Percentiles rank a stretch among this genome's conserved stretches.
Evolutionary conservation across 2,329 filamentous ascomycete genomes (phyloP).

Genomic region (Cercospora canescens): DNA sequence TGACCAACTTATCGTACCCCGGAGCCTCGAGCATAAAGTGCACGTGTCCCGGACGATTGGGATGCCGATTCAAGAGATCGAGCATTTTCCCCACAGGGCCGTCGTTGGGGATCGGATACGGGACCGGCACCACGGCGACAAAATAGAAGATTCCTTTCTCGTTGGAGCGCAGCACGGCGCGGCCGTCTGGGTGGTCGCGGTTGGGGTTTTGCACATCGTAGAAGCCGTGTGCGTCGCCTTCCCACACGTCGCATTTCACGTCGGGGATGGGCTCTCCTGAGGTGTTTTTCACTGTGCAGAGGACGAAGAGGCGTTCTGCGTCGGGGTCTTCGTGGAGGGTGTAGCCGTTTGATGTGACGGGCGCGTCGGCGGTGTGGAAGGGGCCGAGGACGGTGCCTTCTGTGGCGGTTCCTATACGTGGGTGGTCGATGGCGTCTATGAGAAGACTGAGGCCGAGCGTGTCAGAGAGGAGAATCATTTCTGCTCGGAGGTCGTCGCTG

Average conservation of each 20-base stretch:
- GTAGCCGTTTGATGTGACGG: constrained; percentile 55
- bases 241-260: constrained; percentile 79
- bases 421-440: constrained; percentile 79
- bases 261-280: constrained; percentile 60
- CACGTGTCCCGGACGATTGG: constrained; percentile 75
- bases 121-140: constrained; percentile 77
- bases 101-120: constrained; percentile 81
- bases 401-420: constrained; percentile 67
- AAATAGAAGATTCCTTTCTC: constrained; percentile 78
- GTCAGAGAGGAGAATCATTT: constrained; percentile 78
- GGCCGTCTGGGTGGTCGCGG: constrained; percentile 64
- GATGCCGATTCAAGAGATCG: constrained; percentile 61
- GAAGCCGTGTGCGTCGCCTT: constrained; percentile 73
- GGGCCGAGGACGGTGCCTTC: constrained; percentile 79
- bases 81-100: constrained; percentile 60
- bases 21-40: constrained; percentile 85
- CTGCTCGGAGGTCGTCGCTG: constrained; percentile 33
- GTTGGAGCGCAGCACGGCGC: constrained; percentile 69
- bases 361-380: constrained; percentile 78
- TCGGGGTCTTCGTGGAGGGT: constrained; percentile 66
- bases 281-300: constrained; percentile 69
- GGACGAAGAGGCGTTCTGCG: constrained; percentile 68
- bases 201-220: constrained; percentile 78
- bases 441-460: constrained; percentile 77
- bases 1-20: constrained; percentile 77